These are phyloP conservation scores for Septoria linicola DNA, from an alignment of 2,329 filamentous ascomycete species.

Conservation along the genomic window DNA sequence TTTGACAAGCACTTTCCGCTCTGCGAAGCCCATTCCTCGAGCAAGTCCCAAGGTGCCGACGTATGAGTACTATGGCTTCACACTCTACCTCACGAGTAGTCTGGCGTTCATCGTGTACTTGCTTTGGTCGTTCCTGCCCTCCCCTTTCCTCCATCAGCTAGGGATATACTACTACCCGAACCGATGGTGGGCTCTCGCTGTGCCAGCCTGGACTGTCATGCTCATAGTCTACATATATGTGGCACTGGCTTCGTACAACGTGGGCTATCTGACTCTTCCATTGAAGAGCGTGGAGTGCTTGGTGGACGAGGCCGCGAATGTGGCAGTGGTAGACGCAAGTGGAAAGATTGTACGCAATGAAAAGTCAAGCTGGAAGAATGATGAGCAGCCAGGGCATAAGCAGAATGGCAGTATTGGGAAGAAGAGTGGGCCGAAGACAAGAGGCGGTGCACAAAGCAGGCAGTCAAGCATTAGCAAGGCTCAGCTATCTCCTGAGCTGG, in stretches of 20 bases:
- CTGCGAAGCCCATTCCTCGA: constrained; percentile 67
- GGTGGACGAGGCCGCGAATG: constrained; percentile 83
- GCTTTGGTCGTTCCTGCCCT: constrained; percentile 86
- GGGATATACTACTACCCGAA: constrained; percentile 97
- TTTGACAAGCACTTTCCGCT: constrained; percentile 54
- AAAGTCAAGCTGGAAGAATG: constrained; percentile 30
- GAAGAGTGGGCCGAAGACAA: constrained; percentile 41
- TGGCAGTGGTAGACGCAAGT: constrained; percentile 76
- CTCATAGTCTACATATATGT: constrained; percentile 89
- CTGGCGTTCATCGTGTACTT: constrained; percentile 73
- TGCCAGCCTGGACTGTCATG: constrained; percentile 88
- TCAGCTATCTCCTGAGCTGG: constrained; percentile 43
- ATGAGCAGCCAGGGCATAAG: constrained; percentile 16
- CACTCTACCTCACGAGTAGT: constrained; percentile 86
- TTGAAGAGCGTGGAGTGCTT: constrained; percentile 81
- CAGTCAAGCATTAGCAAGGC: constrained; percentile 37
- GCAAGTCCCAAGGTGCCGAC: constrained; percentile 94
- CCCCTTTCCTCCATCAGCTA: constrained; percentile 84
- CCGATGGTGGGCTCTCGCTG: constrained; percentile 93
- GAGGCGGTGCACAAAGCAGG: constrained; percentile 39
- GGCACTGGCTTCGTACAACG: constrained; percentile 87
- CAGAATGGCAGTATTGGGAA: constrained; percentile 33
- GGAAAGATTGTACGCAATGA: constrained; percentile 54
- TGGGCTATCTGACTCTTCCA: constrained; percentile 79
- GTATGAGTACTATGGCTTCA: constrained; percentile 99